Conservation (phyloP, 2,329 filamentous ascomycete species). For the Harringtonia aguacate region DNA sequence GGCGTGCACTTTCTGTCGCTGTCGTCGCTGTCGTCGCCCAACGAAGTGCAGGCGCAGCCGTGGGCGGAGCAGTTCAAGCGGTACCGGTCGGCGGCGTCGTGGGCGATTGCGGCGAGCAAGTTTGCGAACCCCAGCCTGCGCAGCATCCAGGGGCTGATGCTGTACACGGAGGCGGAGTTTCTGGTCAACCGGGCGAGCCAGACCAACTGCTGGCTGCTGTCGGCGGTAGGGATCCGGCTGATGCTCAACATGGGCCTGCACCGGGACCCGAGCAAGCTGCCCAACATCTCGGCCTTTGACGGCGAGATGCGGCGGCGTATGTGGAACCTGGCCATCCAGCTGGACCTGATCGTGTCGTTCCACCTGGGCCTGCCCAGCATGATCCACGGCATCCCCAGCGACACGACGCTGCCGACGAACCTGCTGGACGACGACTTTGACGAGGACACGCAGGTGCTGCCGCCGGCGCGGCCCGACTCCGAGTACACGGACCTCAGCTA, state of each 20-base stretch:
- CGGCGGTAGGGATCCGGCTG: constrained; percentile 37
- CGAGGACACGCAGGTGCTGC: constrained; percentile 41
- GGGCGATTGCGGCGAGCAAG: constrained; percentile 37
- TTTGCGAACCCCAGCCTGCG: constrained; percentile 37
- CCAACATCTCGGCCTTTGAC: constrained; percentile 38
- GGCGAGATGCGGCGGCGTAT: constrained; percentile 43
- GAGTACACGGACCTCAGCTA: constrained; percentile 52
- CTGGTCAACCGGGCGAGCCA: constrained; percentile 37
- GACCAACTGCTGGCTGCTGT: constrained; percentile 43
- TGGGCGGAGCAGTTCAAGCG: constrained; percentile 31
- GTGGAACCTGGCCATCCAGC: constrained; percentile 44
- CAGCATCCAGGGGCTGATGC: constrained; percentile 38
- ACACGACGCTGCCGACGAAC: constrained; percentile 51
- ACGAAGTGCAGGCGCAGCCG: constrained; percentile 14
- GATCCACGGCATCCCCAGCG: constrained; percentile 52
- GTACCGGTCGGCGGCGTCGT: constrained; percentile 39
- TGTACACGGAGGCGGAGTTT: constrained; percentile 44
- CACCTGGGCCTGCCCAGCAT: constrained; percentile 59
- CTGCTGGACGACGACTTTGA: constrained; percentile 56
- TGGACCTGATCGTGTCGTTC: constrained; percentile 55
- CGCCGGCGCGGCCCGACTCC: constrained; percentile 41
- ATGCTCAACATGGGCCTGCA: constrained; percentile 50
- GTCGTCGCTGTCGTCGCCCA: constrained; percentile 28
- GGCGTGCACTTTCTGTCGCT: constrained; percentile 32
- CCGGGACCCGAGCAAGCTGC: constrained; percentile 41